These are phyloP conservation scores for Talaromyces marneffei DNA, from an alignment of 2,329 filamentous ascomycete species.

Conservation along the genomic window DNA sequence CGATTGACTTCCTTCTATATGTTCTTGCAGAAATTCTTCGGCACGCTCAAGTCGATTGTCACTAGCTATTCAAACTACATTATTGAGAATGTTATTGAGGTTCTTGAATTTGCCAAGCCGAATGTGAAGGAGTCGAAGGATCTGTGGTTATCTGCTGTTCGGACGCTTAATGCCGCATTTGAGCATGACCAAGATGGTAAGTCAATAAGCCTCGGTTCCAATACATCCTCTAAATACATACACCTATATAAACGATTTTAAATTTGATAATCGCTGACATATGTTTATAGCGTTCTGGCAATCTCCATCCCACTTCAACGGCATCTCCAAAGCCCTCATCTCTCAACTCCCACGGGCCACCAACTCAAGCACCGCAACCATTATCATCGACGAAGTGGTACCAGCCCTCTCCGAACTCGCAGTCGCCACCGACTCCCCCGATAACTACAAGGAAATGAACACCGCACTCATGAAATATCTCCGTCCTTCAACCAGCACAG, in stretches of 20 bases:
- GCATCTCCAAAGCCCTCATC: constrained; percentile 64
- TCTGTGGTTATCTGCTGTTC: constrained; percentile 65
- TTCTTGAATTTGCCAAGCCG: constrained; percentile 46
- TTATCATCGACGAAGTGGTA: constrained; percentile 54
- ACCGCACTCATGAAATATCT: constrained; percentile 69
- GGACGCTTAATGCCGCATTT: constrained; percentile 69
- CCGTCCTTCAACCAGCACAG: constrained; percentile 47
- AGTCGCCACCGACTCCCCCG: constrained; percentile 70
- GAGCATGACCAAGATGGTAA: constrained; percentile 77
- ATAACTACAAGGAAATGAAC: constrained; percentile 90
- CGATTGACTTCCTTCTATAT: constrained; percentile 73
- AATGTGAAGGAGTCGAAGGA: constrained; percentile 47
- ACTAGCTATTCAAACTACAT: constrained; percentile 86
- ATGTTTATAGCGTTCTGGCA: constrained; percentile 73
- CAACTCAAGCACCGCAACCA: constrained; percentile 37
- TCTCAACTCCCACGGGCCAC: constrained; percentile 54
- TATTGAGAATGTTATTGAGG: constrained; percentile 64
- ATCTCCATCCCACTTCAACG: constrained; percentile 75
- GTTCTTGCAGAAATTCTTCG: constrained; percentile 75
- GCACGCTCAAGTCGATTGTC: constrained; percentile 84
- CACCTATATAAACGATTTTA: no score
- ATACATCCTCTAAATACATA: background rate
- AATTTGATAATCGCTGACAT: background rate
- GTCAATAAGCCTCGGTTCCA: constrained; percentile 11
- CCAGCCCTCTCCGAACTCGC: constrained; percentile 76